phyloP scores from a whole-genome alignment of 2,329 filamentous ascomycete species.

The Hysterium pulicare region DNA sequence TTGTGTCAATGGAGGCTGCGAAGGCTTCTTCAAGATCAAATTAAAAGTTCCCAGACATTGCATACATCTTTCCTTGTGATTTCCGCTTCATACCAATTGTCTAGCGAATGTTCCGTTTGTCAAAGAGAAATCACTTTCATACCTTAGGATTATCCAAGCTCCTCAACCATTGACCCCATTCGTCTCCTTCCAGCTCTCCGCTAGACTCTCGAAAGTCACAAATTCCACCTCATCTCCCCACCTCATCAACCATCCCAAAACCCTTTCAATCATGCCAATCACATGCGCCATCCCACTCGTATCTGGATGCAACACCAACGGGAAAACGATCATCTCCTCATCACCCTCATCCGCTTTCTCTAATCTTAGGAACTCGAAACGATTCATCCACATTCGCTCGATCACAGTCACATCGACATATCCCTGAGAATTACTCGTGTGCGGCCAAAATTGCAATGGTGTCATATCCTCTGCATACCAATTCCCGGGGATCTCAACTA shows the following conservation, averaged over 20 bases:
- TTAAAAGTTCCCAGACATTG: no score
- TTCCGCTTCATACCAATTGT: no score
- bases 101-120: no score
- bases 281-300: constrained; percentile 61
- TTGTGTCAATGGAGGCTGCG: no score
- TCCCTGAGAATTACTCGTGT: constrained; percentile 52
- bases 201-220: constrained; percentile 43
- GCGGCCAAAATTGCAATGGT: constrained; percentile 46
- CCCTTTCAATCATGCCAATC: constrained; percentile 55
- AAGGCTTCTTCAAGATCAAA: no score
- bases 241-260: constrained; percentile 50
- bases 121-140: no score
- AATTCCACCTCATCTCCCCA: constrained; percentile 48
- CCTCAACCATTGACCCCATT: constrained; percentile 7
- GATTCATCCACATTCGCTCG: constrained; percentile 60
- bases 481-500: constrained; percentile 50
- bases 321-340: constrained; percentile 44
- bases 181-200: constrained; percentile 37
- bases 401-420: constrained; percentile 57
- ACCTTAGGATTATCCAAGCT: neutral
- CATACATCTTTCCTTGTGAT: no score
- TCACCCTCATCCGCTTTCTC: constrained; percentile 37
- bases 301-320: constrained; percentile 55
- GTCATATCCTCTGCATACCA: constrained; percentile 55
- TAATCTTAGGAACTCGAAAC: constrained; percentile 52